Base-by-base conservation (phyloP, 2,329 filamentous ascomycete species). In the Elsinoe australis region DNA sequence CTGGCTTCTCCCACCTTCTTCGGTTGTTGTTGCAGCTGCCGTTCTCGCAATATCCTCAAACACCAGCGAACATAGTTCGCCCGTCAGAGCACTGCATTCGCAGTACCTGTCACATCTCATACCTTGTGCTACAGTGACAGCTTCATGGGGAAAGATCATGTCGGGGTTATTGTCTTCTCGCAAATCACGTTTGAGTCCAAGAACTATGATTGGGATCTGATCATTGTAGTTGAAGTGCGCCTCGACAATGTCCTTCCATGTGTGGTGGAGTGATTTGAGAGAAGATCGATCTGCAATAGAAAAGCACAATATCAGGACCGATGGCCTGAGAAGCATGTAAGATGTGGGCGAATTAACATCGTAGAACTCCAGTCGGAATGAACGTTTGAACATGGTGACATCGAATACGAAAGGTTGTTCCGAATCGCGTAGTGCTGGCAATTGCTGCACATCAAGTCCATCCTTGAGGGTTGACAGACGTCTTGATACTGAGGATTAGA, bases 51-150 rank as follows among this genome's bases (percentile, higher is more conserved):
- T 67, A 59, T 82, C 78, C 56, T 82, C 77, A 50, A 81, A 70
- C 0, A 77, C 75, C 60, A 81, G 72, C 24, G 66, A 65, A 54
- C 79, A 74, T 31, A 82, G 62, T 62, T 80, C 74, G 2, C 78
- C 78, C 4, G 78, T 81, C 31, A 75, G 29, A 32, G 78, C 77
- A 52, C 75, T 79, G 54, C 78, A 82, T 58, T 82, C 78, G 3
- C 76, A 78, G 61, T 82, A 82, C 28, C 70, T 66, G 65, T 82
- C 78, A 59, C 73, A 78, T 18, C 76, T 67, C 64, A 81, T 73
- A 55, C 77, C 73, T 55, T 79, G 76, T 12, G 78, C 77, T 5
- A 76, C 54, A 10, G 62, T 59, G 5, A 73, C 38, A 2, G 64
- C 71, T 54, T 73, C 71, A 36, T 77, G 61, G 58, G 73, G 66